Percentiles rank a stretch among this genome's conserved stretches.
These are phyloP conservation scores for Paraconiothyrium sp. DNA, from an alignment of 2,329 filamentous ascomycete genomes.

Conservation along the genomic window DNA sequence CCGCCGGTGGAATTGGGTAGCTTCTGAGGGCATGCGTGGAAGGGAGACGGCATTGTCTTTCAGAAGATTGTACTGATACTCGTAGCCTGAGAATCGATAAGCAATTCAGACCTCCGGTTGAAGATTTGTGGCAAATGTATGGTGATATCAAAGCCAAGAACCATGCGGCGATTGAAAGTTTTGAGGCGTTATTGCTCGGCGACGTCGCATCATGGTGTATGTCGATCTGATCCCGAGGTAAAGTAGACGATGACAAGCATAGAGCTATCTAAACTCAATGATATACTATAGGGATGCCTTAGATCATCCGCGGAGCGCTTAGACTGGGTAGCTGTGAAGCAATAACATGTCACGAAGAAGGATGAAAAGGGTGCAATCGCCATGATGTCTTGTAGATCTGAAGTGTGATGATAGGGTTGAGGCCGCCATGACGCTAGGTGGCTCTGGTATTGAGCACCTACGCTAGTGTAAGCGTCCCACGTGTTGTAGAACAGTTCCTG, in stretches of 20 bases:
- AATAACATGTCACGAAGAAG: background rate
- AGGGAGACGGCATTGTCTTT: background rate
- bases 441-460: background rate
- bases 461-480: constrained; percentile 1
- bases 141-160: background rate
- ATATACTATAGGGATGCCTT: background rate
- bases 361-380: background rate
- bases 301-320: background rate
- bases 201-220: background rate
- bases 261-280: background rate
- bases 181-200: background rate
- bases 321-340: background rate
- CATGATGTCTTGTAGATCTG: background rate
- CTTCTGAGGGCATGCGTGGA: background rate
- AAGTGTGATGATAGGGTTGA: background rate
- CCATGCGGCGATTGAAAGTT: too few relatives aligned
- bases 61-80: background rate
- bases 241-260: background rate
- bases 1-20: background rate
- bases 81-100: background rate
- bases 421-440: background rate
- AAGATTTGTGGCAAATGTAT: background rate
- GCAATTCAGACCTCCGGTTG: background rate
- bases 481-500: background rate
- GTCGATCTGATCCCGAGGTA: background rate